phyloP scores from a whole-genome alignment of 2,329 filamentous ascomycete species.

The Dothistroma pini region DNA sequence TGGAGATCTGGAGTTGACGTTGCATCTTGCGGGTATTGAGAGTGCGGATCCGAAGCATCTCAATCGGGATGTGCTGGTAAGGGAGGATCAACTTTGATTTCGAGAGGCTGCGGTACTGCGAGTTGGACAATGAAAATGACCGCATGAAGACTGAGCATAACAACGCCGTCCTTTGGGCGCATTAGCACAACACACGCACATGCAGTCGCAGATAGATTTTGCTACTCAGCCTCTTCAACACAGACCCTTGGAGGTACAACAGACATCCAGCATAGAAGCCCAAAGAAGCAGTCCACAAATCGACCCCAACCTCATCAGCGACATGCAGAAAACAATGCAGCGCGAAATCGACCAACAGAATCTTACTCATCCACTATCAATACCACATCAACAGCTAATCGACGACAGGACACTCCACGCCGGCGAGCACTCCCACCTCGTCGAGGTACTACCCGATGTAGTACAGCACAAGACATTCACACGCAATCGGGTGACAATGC shows the following conservation, averaged over 20 bases:
- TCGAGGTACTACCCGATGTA: background rate
- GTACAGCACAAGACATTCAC: background rate
- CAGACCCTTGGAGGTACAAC: too few relatives aligned
- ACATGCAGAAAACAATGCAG: background rate
- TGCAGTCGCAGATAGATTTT: too few relatives aligned
- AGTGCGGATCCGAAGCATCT: conserved; percentile 2
- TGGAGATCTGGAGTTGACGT: conserved; percentile 19
- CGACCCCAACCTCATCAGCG: background rate
- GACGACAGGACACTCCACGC: background rate
- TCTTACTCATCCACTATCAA: background rate
- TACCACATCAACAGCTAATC: background rate
- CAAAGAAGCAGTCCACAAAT: background rate
- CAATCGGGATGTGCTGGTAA: background rate
- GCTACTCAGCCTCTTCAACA: too few relatives aligned
- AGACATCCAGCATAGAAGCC: too few relatives aligned
- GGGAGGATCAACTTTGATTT: background rate
- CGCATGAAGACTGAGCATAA: too few relatives aligned
- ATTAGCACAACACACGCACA: too few relatives aligned
- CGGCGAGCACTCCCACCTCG: background rate
- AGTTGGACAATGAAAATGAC: too few relatives aligned
- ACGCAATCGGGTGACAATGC: too few relatives aligned
- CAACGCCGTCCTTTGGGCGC: too few relatives aligned
- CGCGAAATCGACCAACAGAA: background rate
- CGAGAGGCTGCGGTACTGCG: too few relatives aligned
- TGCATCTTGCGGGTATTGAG: conserved; percentile 22